Base-by-base conservation (phyloP, 2,329 filamentous ascomycete genomes). In the Fusarium liriodendri region DNA sequence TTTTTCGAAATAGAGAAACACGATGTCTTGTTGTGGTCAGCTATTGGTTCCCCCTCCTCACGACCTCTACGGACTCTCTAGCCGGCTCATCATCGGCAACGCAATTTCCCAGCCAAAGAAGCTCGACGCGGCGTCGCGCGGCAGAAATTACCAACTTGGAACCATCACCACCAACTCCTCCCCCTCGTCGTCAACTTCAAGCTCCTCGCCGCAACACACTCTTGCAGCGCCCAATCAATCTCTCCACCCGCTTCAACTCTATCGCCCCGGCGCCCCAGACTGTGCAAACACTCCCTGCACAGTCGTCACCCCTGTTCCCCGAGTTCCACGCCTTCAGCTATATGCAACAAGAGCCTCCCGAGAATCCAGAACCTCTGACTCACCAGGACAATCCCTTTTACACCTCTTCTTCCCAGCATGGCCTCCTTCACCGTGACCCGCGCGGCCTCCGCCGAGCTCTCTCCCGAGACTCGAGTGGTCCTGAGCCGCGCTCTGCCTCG, bases 271-370 rank as follows among this genome's bases (percentile, higher is more conserved):
- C 71, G 68, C 68, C 62, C 71, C 57, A 79, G 87, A 86, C 88
- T 90, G 88, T 90, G 88, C 88, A 83, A 80, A 79, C 71, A 77
- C 67, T 74, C 73, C 77, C 81, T 81, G 88, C 88, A 89, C 88
- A 87, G 88, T 88, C 78, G 66, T 67, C 83, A 80, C 77, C 79
- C 73, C 70, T 73, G 62, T 74, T 67, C 73, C 76, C 78, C 79
- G 78, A 77, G 73, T 81, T 77, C 79, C 77, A 74, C 78, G 75
- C 79, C 82, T 81, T 81, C 81, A 86, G 83, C 89, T 92, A 88
- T 90, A 92, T 92, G 90, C 90, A 91, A 86, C 86, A 84, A 88
- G 88, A 87, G 86, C 85, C 84, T 74, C 79, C 79, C 78, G 84
- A 86, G 81, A 83, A 79, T 86, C 83, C 84, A 82, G 80, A 84